Evolutionary conservation across 2,329 filamentous ascomycete species (phyloP).

Genomic region (Monilinia vaccinii-corymbosi): DNA sequence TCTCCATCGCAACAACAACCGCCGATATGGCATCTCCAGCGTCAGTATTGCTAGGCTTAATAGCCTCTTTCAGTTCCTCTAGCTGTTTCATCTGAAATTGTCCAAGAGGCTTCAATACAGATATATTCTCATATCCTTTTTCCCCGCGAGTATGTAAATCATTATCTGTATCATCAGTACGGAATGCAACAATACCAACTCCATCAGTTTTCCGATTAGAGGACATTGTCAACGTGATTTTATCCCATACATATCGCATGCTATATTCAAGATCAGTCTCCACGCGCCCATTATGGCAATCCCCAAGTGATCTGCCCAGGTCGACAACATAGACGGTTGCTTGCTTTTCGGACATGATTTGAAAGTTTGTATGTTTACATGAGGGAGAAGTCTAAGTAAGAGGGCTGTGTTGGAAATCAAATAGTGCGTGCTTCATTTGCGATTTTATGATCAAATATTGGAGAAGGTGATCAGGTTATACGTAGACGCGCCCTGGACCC

Average conservation of each 20-base stretch:
- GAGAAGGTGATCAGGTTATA: not conserved
- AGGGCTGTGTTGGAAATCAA: not conserved
- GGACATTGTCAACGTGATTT: conserved; percentile 64
- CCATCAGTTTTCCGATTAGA: conserved; percentile 62
- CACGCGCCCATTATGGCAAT: conserved; percentile 58
- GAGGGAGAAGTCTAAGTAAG: not conserved
- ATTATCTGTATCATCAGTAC: conserved; percentile 70
- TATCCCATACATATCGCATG: conserved; percentile 93
- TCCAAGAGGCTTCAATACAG: conserved; percentile 61
- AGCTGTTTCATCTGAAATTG: conserved; percentile 59
- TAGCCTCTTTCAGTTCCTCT: conserved; percentile 48
- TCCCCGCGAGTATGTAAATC: conserved; percentile 43
- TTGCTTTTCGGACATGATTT: conserved; percentile 81
- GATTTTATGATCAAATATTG: not conserved
- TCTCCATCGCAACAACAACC: conserved; percentile 73
- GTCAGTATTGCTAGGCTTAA: conserved; percentile 60
- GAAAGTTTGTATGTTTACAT: not conserved
- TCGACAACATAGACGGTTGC: conserved; percentile 89
- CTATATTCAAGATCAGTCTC: conserved; percentile 82
- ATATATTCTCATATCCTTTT: conserved; percentile 72
- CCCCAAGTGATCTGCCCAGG: conserved; percentile 75
- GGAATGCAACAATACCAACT: conserved; percentile 72
- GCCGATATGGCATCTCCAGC: conserved; percentile 81
- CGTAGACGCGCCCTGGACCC: conserved; percentile 3
- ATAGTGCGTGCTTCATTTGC: not conserved